phyloP scores from a whole-genome alignment of 176 grass and related monocot genomes.

The Phoenix dactylifera region DNA sequence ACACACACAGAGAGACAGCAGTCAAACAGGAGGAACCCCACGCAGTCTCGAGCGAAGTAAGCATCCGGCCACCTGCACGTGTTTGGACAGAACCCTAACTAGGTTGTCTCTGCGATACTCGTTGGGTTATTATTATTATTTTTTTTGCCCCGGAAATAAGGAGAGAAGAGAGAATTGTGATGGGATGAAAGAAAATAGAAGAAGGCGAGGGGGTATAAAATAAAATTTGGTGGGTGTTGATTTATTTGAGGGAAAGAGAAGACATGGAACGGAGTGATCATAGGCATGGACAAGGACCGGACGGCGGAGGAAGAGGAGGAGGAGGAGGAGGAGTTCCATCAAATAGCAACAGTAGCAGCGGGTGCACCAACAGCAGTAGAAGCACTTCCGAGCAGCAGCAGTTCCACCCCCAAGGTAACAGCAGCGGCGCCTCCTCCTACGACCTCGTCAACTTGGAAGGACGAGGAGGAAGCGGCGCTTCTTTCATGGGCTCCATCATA shows the following conservation, averaged over 20 bases:
- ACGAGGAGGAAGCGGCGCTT: conserved; percentile 18
- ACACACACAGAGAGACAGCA: not conserved
- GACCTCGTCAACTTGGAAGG: conserved; percentile 34
- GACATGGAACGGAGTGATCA: conserved; percentile 21
- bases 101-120: too few species aligned
- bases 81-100: not conserved
- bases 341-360: conserved; percentile 76
- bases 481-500: conserved; percentile 73
- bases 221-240: too few species aligned
- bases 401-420: conserved; percentile 22
- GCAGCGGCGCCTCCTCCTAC: conserved; percentile 7
- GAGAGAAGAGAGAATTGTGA: too few species aligned
- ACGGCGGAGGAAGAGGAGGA: conserved; percentile 25
- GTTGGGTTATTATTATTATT: too few species aligned
- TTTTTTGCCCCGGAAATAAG: too few species aligned
- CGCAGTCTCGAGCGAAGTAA: conserved; percentile 11
- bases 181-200: too few species aligned
- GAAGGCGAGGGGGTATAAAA: too few species aligned
- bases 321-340: conserved; percentile 17
- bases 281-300: conserved; percentile 12
- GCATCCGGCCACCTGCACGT: conserved; percentile 16
- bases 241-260: too few species aligned
- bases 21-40: conserved; percentile 20
- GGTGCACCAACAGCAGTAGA: conserved; percentile 67
- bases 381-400: conserved; percentile 59